Evolutionary conservation across 192 early-diverging fungal species (phyloP).

Genomic region (Anaeromyces robustus): DNA sequence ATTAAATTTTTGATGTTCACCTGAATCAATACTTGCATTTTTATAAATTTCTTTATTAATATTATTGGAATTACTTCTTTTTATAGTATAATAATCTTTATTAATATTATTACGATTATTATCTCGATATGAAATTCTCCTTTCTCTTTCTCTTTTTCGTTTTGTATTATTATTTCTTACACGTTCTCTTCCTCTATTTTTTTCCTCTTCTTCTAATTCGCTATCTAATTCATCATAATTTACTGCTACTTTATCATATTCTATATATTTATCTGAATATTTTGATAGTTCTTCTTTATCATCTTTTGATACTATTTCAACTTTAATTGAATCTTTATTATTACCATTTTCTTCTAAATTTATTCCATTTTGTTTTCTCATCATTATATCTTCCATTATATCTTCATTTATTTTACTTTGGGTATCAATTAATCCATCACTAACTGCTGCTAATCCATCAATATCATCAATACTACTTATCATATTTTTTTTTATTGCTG

Average conservation of each 20-base stretch:
- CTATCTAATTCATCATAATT: neutral
- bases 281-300: neutral
- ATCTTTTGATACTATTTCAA: neutral
- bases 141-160: neutral
- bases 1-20: neutral
- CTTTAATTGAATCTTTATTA: neutral
- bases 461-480: neutral
- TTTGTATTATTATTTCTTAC: neutral
- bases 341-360: neutral
- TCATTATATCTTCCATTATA: neutral
- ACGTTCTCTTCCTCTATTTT: neutral
- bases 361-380: neutral
- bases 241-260: neutral
- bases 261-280: neutral
- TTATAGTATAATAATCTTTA: neutral
- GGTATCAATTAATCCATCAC: no score
- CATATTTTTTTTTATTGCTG: neutral
- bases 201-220: neutral
- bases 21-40: neutral
- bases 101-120: neutral
- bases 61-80: neutral
- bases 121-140: neutral
- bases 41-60: no score
- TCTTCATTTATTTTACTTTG: neutral
- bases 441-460: no score